These are phyloP conservation scores for Monosiga brevicollis DNA, from an alignment of 78 protist genomes.

Conservation along the genomic window DNA sequence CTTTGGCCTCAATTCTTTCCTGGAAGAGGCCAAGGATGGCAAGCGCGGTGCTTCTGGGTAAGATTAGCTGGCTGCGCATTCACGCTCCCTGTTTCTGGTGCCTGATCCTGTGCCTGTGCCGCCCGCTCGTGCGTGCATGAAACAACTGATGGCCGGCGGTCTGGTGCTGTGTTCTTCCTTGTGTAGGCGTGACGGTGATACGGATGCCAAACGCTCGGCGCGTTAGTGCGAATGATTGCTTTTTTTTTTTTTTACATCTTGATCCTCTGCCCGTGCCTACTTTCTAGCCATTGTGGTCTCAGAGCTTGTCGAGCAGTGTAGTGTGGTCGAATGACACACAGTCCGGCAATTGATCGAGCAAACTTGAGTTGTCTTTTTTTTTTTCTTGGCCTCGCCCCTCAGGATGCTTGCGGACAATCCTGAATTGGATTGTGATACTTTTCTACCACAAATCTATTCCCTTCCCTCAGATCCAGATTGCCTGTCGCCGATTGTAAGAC, in stretches of 20 bases:
- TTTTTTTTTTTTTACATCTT: slow-evolving; percentile 37
- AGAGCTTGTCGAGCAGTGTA: slow-evolving; percentile 73
- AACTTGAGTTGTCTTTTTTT: neutral
- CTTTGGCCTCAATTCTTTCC: slow-evolving; percentile 11
- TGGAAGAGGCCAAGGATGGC: slow-evolving; percentile 50
- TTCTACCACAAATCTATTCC: neutral
- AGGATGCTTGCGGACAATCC: neutral
- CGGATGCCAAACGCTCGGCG: slow-evolving; percentile 41
- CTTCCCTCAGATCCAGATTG: neutral
- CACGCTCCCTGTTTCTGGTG: too few species aligned
- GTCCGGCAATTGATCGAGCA: neutral
- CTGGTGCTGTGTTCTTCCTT: neutral
- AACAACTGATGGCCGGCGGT: neutral
- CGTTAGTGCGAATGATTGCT: neutral
- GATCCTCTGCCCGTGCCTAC: too few species aligned
- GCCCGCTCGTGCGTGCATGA: neutral
- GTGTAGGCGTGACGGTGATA: slow-evolving; percentile 38
- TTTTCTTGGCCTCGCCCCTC: neutral
- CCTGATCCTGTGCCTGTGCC: neutral
- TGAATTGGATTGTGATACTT: too few species aligned
- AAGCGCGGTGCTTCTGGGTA: slow-evolving; percentile 36
- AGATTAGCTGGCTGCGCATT: neutral
- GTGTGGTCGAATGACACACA: slow-evolving; percentile 2
- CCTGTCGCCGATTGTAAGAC: neutral
- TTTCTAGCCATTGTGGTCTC: slow-evolving; percentile 55